Percentiles rank a stretch among this genome's conserved stretches.
phyloP scores from a whole-genome alignment of 208 protist species.

The Kentomonas sorsogonicus region DNA sequence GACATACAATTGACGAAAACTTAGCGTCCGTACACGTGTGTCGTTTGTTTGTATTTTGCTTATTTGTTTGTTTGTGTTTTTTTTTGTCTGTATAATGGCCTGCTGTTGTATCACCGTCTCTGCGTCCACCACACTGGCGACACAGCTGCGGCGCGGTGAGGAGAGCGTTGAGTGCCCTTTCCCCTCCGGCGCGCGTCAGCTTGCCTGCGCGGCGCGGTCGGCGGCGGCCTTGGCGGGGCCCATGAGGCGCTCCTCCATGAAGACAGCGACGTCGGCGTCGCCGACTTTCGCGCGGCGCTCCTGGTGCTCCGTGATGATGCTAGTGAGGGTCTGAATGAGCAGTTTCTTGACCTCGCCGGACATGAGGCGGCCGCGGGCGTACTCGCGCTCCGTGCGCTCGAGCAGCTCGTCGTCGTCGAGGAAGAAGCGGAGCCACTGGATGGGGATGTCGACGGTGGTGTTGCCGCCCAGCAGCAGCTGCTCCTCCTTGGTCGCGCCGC shows the following conservation, averaged over 20 bases:
- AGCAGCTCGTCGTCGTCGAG: slow-evolving; percentile 96
- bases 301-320: slow-evolving; percentile 89
- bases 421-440: slow-evolving; percentile 98
- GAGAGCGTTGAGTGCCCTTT: background rate
- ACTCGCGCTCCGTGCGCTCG: slow-evolving; percentile 72
- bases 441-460: slow-evolving; percentile 92
- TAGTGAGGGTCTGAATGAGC: slow-evolving; percentile 88
- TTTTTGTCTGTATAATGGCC: background rate
- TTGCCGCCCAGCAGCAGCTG: slow-evolving; percentile 94
- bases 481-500: slow-evolving; percentile 95
- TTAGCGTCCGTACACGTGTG: background rate
- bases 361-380: slow-evolving; percentile 94
- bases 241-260: slow-evolving; percentile 57
- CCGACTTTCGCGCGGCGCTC: slow-evolving; percentile 83
- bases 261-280: slow-evolving; percentile 80
- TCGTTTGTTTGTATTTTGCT: background rate
- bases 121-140: no score
- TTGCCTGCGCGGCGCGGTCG: background rate
- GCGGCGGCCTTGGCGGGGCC: slow-evolving; percentile 46
- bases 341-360: slow-evolving; percentile 96
- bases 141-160: no score
- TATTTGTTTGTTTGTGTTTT: slow-evolving; percentile 5
- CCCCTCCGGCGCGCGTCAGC: background rate
- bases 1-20: background rate
- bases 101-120: background rate